These are phyloP conservation scores for Arthroderma sp. DNA, from an alignment of 2,329 filamentous ascomycete species.

Conservation along the genomic window DNA sequence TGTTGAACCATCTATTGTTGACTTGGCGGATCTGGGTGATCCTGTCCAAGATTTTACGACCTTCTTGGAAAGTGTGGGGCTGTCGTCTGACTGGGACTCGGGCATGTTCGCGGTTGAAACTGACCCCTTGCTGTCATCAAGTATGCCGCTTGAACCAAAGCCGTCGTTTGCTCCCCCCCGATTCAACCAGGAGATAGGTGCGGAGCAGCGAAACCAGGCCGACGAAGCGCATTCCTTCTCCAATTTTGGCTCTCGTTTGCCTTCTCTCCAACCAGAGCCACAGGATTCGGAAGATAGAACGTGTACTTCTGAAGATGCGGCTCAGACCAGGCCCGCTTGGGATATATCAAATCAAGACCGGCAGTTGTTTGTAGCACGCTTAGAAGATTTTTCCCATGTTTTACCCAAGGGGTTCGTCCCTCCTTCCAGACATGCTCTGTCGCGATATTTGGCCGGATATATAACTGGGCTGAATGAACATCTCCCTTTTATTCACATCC, in stretches of 20 bases:
- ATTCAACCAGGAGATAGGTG: slow-evolving; percentile 27
- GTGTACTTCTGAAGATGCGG: slow-evolving; percentile 27
- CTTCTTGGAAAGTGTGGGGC: slow-evolving; percentile 36
- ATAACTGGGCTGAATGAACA: slow-evolving; percentile 40
- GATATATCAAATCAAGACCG: slow-evolving; percentile 35
- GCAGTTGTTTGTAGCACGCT: slow-evolving; percentile 31
- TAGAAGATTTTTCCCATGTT: slow-evolving; percentile 34
- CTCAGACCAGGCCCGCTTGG: slow-evolving; percentile 30
- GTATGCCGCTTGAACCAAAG: slow-evolving; percentile 25
- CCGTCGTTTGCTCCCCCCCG: slow-evolving; percentile 18
- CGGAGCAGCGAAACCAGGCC: slow-evolving; percentile 23
- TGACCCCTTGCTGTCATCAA: not conserved
- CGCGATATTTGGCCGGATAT: slow-evolving; percentile 39
- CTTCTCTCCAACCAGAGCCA: slow-evolving; percentile 35
- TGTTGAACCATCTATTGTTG: slow-evolving; percentile 32
- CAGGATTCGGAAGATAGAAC: slow-evolving; percentile 32
- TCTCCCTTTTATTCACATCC: slow-evolving; percentile 39
- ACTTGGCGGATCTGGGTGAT: slow-evolving; percentile 34
- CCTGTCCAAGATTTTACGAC: slow-evolving; percentile 38
- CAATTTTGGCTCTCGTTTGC: slow-evolving; percentile 35
- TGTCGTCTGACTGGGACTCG: slow-evolving; percentile 38
- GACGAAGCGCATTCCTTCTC: slow-evolving; percentile 35
- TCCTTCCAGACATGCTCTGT: slow-evolving; percentile 37
- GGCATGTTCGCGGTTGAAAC: slow-evolving; percentile 25
- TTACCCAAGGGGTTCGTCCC: slow-evolving; percentile 35